phyloP scores from a whole-genome alignment of 202 grass and related monocot species.

The Digitaria exilis region DNA sequence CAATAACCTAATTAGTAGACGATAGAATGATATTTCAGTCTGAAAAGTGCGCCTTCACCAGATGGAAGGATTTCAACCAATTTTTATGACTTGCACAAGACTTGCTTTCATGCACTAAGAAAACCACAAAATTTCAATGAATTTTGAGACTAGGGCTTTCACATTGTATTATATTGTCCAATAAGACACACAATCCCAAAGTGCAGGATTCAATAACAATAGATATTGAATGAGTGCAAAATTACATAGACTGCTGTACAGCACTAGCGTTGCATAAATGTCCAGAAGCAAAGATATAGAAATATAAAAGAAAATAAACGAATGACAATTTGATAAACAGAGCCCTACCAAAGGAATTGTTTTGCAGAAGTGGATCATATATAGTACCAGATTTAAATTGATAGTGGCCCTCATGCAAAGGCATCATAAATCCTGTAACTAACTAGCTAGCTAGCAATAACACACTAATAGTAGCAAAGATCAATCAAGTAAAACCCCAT shows the following conservation, averaged over 20 bases:
- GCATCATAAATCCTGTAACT: background rate
- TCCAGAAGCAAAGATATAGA: background rate
- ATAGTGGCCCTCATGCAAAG: background rate
- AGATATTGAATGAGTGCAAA: background rate
- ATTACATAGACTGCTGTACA: background rate
- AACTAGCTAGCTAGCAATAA: no score
- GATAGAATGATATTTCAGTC: background rate
- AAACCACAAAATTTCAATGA: background rate
- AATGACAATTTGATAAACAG: background rate
- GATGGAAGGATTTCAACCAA: background rate
- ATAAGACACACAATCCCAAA: background rate
- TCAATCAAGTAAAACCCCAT: background rate
- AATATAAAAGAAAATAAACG: background rate
- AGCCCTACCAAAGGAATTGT: background rate
- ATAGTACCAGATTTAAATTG: background rate
- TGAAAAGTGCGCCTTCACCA: background rate
- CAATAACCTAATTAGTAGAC: background rate
- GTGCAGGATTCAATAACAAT: background rate
- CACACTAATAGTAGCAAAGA: background rate
- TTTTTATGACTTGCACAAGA: conserved; percentile 13
- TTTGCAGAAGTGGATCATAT: background rate
- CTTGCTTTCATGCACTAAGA: background rate
- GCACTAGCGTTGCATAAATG: background rate
- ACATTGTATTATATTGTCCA: background rate
- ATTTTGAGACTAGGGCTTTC: background rate